phyloP scores from a whole-genome alignment of 2,329 filamentous ascomycete genomes.

The Hypoxylon sp. region DNA sequence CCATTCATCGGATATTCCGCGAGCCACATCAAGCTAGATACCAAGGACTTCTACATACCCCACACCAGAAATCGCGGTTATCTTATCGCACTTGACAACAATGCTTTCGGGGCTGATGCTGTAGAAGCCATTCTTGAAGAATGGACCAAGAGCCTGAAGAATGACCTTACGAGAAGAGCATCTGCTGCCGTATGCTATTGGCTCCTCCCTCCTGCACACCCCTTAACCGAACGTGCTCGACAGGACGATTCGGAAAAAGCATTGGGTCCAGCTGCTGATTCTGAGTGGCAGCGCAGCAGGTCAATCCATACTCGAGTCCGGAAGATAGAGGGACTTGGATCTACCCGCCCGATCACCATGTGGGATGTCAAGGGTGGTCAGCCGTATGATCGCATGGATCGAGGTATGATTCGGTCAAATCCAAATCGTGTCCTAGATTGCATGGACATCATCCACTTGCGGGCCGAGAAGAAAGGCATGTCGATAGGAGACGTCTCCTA shows the following conservation, averaged over 20 bases:
- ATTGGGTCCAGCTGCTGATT: constrained; percentile 51
- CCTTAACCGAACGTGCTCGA: constrained; percentile 65
- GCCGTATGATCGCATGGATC: constrained; percentile 51
- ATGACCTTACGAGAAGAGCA: constrained; percentile 66
- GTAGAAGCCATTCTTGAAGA: constrained; percentile 50
- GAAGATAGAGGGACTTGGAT: constrained; percentile 64
- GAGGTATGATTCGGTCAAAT: constrained; percentile 60
- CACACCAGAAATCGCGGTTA: constrained; percentile 76
- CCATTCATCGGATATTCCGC: constrained; percentile 69
- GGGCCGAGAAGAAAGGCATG: constrained; percentile 60
- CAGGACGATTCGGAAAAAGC: constrained; percentile 61
- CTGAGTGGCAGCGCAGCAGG: constrained; percentile 70
- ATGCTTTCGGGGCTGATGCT: constrained; percentile 50
- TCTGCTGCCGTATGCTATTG: constrained; percentile 75
- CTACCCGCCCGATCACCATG: constrained; percentile 69
- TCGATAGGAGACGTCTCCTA: not conserved
- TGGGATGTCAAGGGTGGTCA: constrained; percentile 67
- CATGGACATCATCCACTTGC: constrained; percentile 73
- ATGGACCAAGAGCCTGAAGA: constrained; percentile 64
- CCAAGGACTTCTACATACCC: constrained; percentile 80
- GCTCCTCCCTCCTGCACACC: constrained; percentile 69
- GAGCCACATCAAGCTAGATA: constrained; percentile 68
- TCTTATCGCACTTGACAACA: constrained; percentile 67
- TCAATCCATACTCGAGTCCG: constrained; percentile 72
- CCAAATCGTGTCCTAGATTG: constrained; percentile 75